Evolutionary conservation across 2,329 filamentous ascomycete genomes (phyloP).

Genomic region (Clathrospora elynae): DNA sequence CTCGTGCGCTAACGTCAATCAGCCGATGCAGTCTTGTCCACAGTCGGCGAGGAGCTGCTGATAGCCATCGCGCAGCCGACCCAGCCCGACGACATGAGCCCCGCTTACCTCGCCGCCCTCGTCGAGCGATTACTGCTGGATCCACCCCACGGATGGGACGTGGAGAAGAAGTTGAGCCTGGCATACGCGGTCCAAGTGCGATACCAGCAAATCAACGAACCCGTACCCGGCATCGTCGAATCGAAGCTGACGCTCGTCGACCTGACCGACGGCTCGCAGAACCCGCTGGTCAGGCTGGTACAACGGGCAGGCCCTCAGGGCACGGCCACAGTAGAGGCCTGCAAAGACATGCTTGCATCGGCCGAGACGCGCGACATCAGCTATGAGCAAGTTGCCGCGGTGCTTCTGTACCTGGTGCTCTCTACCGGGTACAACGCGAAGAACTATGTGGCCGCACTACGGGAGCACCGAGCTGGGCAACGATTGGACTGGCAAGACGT

Average conservation of each 20-base stretch:
- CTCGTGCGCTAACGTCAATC: slow-evolving; percentile 27
- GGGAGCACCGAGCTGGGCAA: slow-evolving; percentile 60
- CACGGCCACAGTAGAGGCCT: slow-evolving; percentile 74
- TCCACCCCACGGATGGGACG: slow-evolving; percentile 83
- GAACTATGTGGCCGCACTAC: slow-evolving; percentile 65
- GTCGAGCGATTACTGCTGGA: slow-evolving; percentile 87
- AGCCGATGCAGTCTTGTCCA: slow-evolving; percentile 90
- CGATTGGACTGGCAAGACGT: slow-evolving; percentile 71
- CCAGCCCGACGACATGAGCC: slow-evolving; percentile 68
- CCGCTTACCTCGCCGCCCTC: slow-evolving; percentile 75
- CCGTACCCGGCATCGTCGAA: slow-evolving; percentile 72
- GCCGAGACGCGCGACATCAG: slow-evolving; percentile 68
- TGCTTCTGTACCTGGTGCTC: slow-evolving; percentile 72
- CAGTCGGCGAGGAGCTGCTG: slow-evolving; percentile 77
- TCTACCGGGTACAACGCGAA: slow-evolving; percentile 69
- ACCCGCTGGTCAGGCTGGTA: slow-evolving; percentile 67
- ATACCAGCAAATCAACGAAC: slow-evolving; percentile 67
- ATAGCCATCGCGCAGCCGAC: slow-evolving; percentile 70
- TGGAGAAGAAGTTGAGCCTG: slow-evolving; percentile 72
- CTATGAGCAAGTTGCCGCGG: slow-evolving; percentile 81
- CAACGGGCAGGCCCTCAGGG: slow-evolving; percentile 75
- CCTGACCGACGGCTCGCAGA: slow-evolving; percentile 64
- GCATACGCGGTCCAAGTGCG: slow-evolving; percentile 64
- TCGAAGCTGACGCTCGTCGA: slow-evolving; percentile 72
- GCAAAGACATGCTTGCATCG: slow-evolving; percentile 63